These are phyloP conservation scores for Nigrospora sphaerica DNA, from an alignment of 2,329 filamentous ascomycete species.

Conservation along the genomic window DNA sequence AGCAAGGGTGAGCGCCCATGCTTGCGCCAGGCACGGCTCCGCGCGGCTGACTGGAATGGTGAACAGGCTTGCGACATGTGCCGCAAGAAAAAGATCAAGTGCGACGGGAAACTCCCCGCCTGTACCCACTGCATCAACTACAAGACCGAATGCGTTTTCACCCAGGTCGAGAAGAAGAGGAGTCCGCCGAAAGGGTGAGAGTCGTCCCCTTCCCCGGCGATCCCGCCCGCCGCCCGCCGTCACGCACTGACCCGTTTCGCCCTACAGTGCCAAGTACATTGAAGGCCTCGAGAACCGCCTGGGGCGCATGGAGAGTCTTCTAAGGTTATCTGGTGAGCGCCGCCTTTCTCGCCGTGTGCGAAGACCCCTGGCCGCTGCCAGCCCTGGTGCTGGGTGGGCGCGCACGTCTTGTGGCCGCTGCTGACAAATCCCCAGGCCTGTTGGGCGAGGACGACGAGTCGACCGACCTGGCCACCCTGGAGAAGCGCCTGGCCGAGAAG, in stretches of 20 bases:
- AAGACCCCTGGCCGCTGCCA: neutral
- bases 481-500: slow-evolving; percentile 64
- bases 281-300: slow-evolving; percentile 92
- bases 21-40: neutral
- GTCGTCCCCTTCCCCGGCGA: neutral
- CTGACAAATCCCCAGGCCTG: slow-evolving; percentile 46
- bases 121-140: slow-evolving; percentile 97
- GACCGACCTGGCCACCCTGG: slow-evolving; percentile 81
- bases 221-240: neutral
- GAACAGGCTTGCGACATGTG: slow-evolving; percentile 91
- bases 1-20: slow-evolving; percentile 58
- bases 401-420: neutral
- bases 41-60: slow-evolving; percentile 11
- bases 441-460: slow-evolving; percentile 80
- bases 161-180: slow-evolving; percentile 97
- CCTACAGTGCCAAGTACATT: slow-evolving; percentile 83
- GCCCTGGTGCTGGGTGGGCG: neutral
- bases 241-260: slow-evolving; percentile 4
- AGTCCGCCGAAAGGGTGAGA: slow-evolving; percentile 90
- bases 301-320: slow-evolving; percentile 88
- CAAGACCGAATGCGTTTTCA: slow-evolving; percentile 96
- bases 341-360: neutral
- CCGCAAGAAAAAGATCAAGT: slow-evolving; percentile 95
- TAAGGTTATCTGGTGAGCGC: slow-evolving; percentile 67
- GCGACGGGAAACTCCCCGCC: slow-evolving; percentile 88